Conservation (phyloP, 2,329 filamentous ascomycete genomes). For the Exophiala aquamarina region DNA sequence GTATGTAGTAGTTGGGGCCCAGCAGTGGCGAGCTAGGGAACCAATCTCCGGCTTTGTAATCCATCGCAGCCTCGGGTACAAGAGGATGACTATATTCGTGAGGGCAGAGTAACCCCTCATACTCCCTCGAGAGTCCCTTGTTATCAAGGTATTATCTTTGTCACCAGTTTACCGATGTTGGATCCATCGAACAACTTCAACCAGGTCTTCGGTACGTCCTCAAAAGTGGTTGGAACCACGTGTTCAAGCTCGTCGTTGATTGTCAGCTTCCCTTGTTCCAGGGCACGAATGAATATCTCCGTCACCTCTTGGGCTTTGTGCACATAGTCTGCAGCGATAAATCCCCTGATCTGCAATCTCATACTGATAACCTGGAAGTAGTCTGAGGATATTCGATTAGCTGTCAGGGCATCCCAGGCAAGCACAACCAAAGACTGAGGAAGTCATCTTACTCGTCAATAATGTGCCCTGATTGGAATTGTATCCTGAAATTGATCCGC, state of each 20-base stretch:
- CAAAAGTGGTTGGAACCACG: constrained; percentile 41
- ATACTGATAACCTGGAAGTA: constrained; percentile 54
- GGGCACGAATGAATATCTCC: constrained; percentile 68
- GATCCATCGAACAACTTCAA: constrained; percentile 62
- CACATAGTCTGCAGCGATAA: constrained; percentile 55
- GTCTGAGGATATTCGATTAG: constrained; percentile 1
- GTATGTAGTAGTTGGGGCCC: too few species aligned
- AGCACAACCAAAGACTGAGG: too few species aligned
- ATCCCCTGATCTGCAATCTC: constrained; percentile 16
- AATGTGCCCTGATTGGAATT: constrained; percentile 19
- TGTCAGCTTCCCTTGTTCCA: constrained; percentile 64
- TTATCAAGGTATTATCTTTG: constrained; percentile 6
- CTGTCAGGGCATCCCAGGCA: not conserved
- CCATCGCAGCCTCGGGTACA: too few species aligned
- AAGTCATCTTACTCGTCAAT: constrained; percentile 8
- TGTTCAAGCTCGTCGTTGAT: constrained; percentile 57
- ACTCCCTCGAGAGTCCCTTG: not conserved
- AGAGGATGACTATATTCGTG: too few species aligned
- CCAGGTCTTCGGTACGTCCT: constrained; percentile 53
- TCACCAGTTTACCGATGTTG: constrained; percentile 61
- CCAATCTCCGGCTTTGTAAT: too few species aligned
- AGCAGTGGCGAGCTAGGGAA: too few species aligned
- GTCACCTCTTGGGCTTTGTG: constrained; percentile 58
- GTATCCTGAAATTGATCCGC: constrained; percentile 57
- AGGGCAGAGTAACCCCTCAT: too few species aligned